These are phyloP conservation scores for Phytophthora macrochlamydospora DNA, from an alignment of 352 stramenopile genomes.

Conservation along the genomic window DNA sequence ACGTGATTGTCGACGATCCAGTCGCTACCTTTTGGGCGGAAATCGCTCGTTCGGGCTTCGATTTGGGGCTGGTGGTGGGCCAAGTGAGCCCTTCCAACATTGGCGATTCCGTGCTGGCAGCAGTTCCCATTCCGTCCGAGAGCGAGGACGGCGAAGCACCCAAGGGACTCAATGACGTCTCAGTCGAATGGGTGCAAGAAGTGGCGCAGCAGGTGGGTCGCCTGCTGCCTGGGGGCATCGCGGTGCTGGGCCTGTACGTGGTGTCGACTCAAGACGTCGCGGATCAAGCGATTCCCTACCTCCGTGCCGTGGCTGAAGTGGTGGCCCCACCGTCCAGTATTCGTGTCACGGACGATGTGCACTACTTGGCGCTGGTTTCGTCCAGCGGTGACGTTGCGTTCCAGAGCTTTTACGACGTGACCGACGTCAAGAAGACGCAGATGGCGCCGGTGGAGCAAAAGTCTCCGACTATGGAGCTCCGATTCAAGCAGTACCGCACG, in stretches of 20 bases:
- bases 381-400: conserved; percentile 17
- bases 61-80: conserved; percentile 67
- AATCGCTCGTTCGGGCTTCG: conserved; percentile 32
- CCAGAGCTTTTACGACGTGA: conserved; percentile 36
- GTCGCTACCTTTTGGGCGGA: conserved; percentile 30
- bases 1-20: conserved; percentile 37
- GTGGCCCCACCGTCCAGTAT: conserved; percentile 29
- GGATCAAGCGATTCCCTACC: conserved; percentile 52
- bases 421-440: conserved; percentile 45
- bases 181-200: conserved; percentile 68
- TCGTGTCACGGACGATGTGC: conserved; percentile 24
- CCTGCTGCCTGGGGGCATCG: conserved; percentile 62
- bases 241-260: conserved; percentile 64
- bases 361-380: conserved; percentile 54
- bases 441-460: conserved; percentile 33
- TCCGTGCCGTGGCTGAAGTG: conserved; percentile 50
- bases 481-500: conserved; percentile 46
- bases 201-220: conserved; percentile 73
- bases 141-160: conserved; percentile 36
- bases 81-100: conserved; percentile 43
- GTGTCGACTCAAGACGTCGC: conserved; percentile 38
- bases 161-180: conserved; percentile 54
- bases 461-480: conserved; percentile 14
- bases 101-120: conserved; percentile 52
- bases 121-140: conserved; percentile 57